Conservation (phyloP, 352 stramenopile species). For the Phytophthora tubulina region DNA sequence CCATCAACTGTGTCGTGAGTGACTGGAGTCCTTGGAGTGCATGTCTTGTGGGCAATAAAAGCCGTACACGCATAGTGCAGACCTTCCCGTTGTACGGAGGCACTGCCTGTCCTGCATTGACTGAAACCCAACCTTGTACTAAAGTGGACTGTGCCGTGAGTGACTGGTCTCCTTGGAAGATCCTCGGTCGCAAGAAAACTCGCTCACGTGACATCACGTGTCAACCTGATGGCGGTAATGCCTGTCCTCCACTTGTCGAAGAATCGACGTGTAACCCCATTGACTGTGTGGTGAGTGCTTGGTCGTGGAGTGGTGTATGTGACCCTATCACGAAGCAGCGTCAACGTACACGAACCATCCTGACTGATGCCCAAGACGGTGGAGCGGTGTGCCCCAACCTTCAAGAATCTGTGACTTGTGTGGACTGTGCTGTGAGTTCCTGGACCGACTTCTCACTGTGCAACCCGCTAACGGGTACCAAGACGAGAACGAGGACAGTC, state of each 20-base stretch:
- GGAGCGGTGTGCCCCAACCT: conserved; percentile 51
- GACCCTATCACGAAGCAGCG: conserved; percentile 48
- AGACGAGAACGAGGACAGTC: conserved; percentile 54
- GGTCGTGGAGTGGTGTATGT: conserved; percentile 47
- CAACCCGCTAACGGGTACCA: conserved; percentile 53
- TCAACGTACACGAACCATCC: conserved; percentile 35
- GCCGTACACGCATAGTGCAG: conserved; percentile 43
- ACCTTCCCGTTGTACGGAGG: conserved; percentile 54
- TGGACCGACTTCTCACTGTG: conserved; percentile 56
- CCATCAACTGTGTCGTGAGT: conserved; percentile 55
- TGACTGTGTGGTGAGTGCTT: conserved; percentile 57
- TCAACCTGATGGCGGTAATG: conserved; percentile 49
- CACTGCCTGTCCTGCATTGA: conserved; percentile 39
- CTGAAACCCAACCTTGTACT: conserved; percentile 41
- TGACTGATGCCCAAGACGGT: conserved; percentile 50
- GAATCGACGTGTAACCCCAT: conserved; percentile 47
- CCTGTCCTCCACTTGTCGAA: conserved; percentile 56
- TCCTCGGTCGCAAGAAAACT: conserved; percentile 50
- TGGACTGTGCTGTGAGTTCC: conserved; percentile 50
- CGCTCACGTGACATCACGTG: conserved; percentile 50
- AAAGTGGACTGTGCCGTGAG: conserved; percentile 58
- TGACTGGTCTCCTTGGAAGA: conserved; percentile 44
- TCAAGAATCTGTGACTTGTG: conserved; percentile 50
- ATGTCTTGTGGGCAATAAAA: conserved; percentile 50
- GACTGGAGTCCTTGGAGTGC: conserved; percentile 53